phyloP scores from a whole-genome alignment of 108 stramenopile genomes.

The Stephanodiscus triporus region DNA sequence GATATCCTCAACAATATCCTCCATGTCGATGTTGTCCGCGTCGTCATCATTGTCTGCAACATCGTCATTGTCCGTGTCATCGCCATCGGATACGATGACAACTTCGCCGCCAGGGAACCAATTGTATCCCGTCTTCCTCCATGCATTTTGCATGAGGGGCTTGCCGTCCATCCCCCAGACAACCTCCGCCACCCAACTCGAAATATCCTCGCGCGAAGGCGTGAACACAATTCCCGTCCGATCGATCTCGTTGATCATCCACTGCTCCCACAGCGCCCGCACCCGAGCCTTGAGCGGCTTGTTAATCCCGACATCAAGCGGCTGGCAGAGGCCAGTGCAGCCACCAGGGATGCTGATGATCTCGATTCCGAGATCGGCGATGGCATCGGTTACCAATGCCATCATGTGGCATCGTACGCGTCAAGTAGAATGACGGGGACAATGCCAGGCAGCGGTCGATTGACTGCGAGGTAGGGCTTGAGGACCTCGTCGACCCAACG shows the following conservation, averaged over 20 bases:
- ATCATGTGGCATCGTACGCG: constrained; percentile 2
- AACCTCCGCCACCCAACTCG: constrained; percentile 1
- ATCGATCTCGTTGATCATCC: not conserved
- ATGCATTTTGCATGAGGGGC: not conserved
- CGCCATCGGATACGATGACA: too few relatives aligned
- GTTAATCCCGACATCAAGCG: too few relatives aligned
- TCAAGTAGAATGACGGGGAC: not conserved
- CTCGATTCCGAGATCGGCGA: not conserved
- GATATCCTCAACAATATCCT: too few relatives aligned
- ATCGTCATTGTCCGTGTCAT: too few relatives aligned
- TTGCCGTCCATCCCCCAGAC: constrained; percentile 25
- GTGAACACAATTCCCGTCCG: too few relatives aligned
- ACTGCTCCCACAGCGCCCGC: not conserved
- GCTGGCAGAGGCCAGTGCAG: not conserved
- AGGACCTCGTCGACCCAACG: not conserved
- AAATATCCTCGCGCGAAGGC: not conserved
- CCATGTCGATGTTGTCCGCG: too few relatives aligned
- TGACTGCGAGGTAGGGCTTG: not conserved
- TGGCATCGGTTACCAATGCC: not conserved
- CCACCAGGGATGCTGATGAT: not conserved
- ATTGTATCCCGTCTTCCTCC: not conserved
- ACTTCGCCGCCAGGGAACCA: too few relatives aligned
- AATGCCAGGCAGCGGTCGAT: not conserved
- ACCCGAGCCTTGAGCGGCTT: not conserved
- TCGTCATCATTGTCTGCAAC: too few relatives aligned